Base-by-base conservation (phyloP, 2,329 filamentous ascomycete species). In the Colletotrichum sp. region DNA sequence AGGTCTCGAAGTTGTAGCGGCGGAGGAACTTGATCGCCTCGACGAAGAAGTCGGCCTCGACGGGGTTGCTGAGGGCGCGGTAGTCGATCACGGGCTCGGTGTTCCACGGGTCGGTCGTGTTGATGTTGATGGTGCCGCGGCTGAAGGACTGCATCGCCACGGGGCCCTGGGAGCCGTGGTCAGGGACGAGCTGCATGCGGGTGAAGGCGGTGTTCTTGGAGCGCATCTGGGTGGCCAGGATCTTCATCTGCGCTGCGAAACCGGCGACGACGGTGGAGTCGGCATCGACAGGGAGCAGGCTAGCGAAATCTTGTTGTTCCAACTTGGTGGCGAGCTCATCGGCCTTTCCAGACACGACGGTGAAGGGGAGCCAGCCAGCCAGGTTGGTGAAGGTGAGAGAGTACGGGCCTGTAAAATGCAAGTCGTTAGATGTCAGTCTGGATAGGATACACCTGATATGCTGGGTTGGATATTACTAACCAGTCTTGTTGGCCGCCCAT, bases 61-160 rank as follows among this genome's bases (percentile, higher is more conserved):
- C 75, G 0, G 85, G 85, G 72, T 87, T 87, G 21, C 78, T 82
- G 2, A 86, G 82, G 3, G 83, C 82, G 9, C 84, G 80, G 74
- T 86, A 85, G 78, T 87, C 86, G 7, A 87, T 82, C 1, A 84
- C 67, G 1, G 85, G 85, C 66, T 84, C 81, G 4, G 78, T 79
- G 18, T 79, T 75, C 66, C 81, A 82, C 2, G 87, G 84, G 73
- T 87, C 81, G 72, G 85, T 64, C 75, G 87, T 79, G 78, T 84
- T 76, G 81, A 88, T 81, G 75, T 85, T 84, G 63, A 87, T 81
- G 18, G 79, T 83, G 32, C 85, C 85, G 6, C 85, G 84, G 44
- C 84, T 83, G 64, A 85, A 75, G 13, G 83, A 81, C 67, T 86
- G 81, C 44, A 85, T 78, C 8, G 80, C 73, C 4, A 82, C 79